phyloP scores from a whole-genome alignment of 2,329 filamentous ascomycete species.

The Aspergillus tubingensis region DNA sequence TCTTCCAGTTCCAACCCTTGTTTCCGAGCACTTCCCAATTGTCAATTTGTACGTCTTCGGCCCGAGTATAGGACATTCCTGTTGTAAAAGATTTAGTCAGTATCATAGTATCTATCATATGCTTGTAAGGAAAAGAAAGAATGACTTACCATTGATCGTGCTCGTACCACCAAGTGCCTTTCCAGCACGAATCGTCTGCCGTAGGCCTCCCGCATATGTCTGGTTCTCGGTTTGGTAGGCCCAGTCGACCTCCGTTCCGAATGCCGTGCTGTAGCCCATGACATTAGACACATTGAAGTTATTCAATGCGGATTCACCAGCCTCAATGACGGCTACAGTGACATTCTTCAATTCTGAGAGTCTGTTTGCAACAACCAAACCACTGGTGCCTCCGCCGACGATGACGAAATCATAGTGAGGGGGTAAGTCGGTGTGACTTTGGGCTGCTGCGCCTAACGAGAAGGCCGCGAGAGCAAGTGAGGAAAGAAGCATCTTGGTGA shows the following conservation, averaged over 20 bases:
- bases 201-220: constrained; percentile 39
- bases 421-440: not conserved
- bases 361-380: constrained; percentile 39
- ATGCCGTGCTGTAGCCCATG: constrained; percentile 28
- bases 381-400: constrained; percentile 40
- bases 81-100: too few species aligned
- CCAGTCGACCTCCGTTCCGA: constrained; percentile 46
- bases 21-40: constrained; percentile 39
- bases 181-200: constrained; percentile 41
- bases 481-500: not conserved
- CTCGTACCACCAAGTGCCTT: constrained; percentile 49
- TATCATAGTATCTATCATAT: too few species aligned
- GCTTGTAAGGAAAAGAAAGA: not conserved
- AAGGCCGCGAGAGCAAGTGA: constrained; percentile 17
- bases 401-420: constrained; percentile 37
- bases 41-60: constrained; percentile 41
- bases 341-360: constrained; percentile 34
- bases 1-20: constrained; percentile 37
- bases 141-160: constrained; percentile 43
- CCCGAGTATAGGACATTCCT: constrained; percentile 45
- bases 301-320: constrained; percentile 32
- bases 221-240: constrained; percentile 44
- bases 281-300: constrained; percentile 33
- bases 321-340: constrained; percentile 36
- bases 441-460: constrained; percentile 10